Evolutionary conservation across 225 moss, liverwort and hornwort genomes (phyloP), one percentile per base, ranked within the genome.

Genomic region (Ulota crispa): DNA sequence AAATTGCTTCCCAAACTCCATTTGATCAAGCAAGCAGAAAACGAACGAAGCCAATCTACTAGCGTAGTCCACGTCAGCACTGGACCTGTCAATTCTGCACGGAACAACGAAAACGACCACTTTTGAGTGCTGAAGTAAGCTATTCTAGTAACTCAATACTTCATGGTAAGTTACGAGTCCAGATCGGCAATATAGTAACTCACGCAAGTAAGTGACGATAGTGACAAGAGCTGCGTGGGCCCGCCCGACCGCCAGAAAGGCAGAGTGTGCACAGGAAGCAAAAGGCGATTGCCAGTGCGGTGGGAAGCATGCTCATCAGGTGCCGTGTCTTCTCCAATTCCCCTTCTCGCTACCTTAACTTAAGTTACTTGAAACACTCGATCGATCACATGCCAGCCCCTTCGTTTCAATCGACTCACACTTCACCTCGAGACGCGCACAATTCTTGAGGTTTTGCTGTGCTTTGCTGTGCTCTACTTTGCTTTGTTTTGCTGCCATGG

Each of bases 281-380:
- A 52, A 52, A 32, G 32, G 75, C n/a, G 54, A 70, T 70, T 10
- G 71, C 77, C 73, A 70, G 74, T 81, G 84, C 76, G 66, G 60
- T 82, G 80, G 21, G n/a, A 23, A 54, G 82, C 70, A 50, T 19
- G 24, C 34, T 50, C 21, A 23, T 21, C 15, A 65, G 80, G 85
- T 88, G 73, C 80, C 84, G 84, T 80, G 88, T 74, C 57, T 64
- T n/a, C 2, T 36, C 73, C 13, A 77, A 77, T 83, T 73, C 31
- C 21, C 21, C 67, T 61, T 53, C 60, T 42, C 23, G 7, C 72
- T 67, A n/a, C n/a, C n/a, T n/a, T n/a, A n/a, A n/a, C n/a, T n/a
- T n/a, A n/a, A n/a, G n/a, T n/a, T n/a, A 39, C 59, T 72, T 67
- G 23, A 67, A 0, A 24, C 4, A 75, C 30, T 26, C 72, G 5